Base-by-base conservation (phyloP, 768 basidiomycete species). In the Leccinellum albellum region DNA sequence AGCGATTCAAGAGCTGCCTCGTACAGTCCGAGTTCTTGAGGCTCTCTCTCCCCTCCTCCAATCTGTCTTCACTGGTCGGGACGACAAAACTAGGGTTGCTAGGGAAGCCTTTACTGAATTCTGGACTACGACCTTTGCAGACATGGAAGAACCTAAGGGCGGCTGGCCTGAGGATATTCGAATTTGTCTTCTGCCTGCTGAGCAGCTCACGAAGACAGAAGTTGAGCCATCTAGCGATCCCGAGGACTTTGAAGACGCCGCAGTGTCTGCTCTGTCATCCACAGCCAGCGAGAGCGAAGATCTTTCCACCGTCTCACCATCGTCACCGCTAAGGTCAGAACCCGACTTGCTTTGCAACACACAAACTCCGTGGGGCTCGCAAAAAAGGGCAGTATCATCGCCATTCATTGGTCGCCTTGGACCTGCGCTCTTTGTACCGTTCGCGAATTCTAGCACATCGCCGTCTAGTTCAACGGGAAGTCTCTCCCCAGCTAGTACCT, bases 21-120 rank as follows among this genome's bases (percentile, higher is more conserved):
- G 64, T 5, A 73, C 70, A 1, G 40, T 73, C 13, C 63, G 69
- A 7, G 73, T 74, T n/a, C 71, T 90, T 28, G 73, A 77, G n/a
- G 59, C 66, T 1, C 70, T 88, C n/a, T 73, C 76, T 0, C 67
- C 78, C 6, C 63, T 89, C 3, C 64, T 91, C 8, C 80, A 78
- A 58, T 81, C 87, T 3, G 80, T 81, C 24, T 87, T 92, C 61
- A 60, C 63, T 29, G 79, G 83, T 15, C 78, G 83, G 5, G 54
- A 66, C 7, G 78, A 80, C 50, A 84, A 81, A 53, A 78, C 80
- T 3, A 62, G 61, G 0, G 66, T 74, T 3, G 74, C 79, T 4
- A 67, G 70, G 13, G 79, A 82, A 6, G 76, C 83, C 3, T 89
- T 91, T 64, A 66, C 66, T 7, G 81, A 82, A 29, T 87, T 86